A percentile compares a stretch with the other conserved stretches of the same genome.
phyloP scores from a whole-genome alignment of 495 filamentous ascomycete genomes.

The Hypoxylon crocopeplum region DNA sequence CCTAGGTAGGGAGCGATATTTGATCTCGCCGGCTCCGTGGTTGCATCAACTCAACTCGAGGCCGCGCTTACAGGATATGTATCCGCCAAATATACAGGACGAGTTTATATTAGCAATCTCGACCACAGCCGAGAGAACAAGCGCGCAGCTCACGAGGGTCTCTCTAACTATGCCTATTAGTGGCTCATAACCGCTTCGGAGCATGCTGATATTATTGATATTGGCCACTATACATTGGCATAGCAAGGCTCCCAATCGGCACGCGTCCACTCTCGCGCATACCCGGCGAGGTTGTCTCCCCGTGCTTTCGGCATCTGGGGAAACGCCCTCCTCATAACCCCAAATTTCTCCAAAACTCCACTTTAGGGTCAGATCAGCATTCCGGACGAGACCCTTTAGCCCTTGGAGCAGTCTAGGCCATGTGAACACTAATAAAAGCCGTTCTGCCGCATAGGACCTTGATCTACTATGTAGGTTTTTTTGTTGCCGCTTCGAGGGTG shows the following conservation, averaged over 20 bases:
- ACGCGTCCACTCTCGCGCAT: constrained; percentile 29
- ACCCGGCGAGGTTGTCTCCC: constrained; percentile 30
- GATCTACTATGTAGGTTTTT: constrained; percentile 25
- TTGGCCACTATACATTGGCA: constrained; percentile 12
- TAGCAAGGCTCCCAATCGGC: constrained; percentile 31
- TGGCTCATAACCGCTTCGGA: constrained; percentile 15
- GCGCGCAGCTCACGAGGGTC: constrained; percentile 1
- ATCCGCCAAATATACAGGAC: background rate
- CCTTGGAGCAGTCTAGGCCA: constrained; percentile 33
- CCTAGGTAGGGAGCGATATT: too few relatives aligned
- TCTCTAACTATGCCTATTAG: constrained; percentile 1
- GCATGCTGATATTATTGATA: constrained; percentile 18
- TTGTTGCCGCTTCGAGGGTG: constrained; percentile 24
- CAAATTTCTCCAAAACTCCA: constrained; percentile 33
- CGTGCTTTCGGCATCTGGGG: constrained; percentile 40
- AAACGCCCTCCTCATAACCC: constrained; percentile 28
- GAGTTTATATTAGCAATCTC: constrained; percentile 16
- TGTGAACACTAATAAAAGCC: constrained; percentile 26
- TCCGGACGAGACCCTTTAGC: constrained; percentile 23
- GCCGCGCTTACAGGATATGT: background rate
- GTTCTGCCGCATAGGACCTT: constrained; percentile 38
- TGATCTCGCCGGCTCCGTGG: background rate
- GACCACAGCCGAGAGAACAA: constrained; percentile 6
- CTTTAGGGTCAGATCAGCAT: constrained; percentile 32
- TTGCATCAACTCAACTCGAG: background rate